phyloP scores from a whole-genome alignment of 139 green algal species.

The Edaphochlamys debaryana region DNA sequence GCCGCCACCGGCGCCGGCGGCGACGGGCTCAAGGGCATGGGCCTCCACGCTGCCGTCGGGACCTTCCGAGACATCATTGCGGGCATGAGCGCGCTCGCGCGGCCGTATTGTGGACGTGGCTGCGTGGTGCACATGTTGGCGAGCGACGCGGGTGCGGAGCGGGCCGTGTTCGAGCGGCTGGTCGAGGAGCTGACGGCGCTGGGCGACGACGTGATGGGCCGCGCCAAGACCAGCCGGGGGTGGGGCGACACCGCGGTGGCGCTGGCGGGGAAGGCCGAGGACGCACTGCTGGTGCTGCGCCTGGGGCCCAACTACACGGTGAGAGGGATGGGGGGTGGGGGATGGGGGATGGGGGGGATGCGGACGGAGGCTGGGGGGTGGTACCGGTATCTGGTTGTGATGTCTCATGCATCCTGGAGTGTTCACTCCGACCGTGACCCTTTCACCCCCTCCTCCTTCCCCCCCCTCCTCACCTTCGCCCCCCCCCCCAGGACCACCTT shows the following conservation, averaged over 20 bases:
- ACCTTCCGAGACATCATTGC: slow-evolving; percentile 11
- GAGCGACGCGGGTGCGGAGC: slow-evolving; percentile 10
- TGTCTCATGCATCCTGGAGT: no score
- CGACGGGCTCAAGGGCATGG: slow-evolving; percentile 2
- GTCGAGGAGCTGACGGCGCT: slow-evolving; percentile 12
- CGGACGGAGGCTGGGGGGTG: no score
- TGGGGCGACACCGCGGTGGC: background rate
- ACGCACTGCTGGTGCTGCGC: slow-evolving; percentile 32
- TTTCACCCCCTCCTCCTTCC: no score
- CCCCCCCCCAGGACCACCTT: slow-evolving; percentile 22
- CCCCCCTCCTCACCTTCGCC: background rate
- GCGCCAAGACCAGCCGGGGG: background rate
- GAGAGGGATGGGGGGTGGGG: background rate
- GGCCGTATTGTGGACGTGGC: slow-evolving; percentile 19
- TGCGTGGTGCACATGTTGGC: slow-evolving; percentile 32
- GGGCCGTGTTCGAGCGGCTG: slow-evolving; percentile 9
- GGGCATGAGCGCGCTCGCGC: slow-evolving; percentile 18
- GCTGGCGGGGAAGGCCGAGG: background rate
- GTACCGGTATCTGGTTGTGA: no score
- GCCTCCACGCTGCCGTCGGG: slow-evolving; percentile 1
- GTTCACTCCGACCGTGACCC: no score
- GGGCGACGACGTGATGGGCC: slow-evolving; percentile 13
- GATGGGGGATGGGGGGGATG: background rate
- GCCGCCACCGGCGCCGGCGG: background rate
- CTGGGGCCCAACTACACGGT: slow-evolving; percentile 27